A percentile compares a stretch with the other conserved stretches of the same genome.
phyloP scores from a whole-genome alignment of 2,329 filamentous ascomycete genomes.

The Colletotrichum sidae region DNA sequence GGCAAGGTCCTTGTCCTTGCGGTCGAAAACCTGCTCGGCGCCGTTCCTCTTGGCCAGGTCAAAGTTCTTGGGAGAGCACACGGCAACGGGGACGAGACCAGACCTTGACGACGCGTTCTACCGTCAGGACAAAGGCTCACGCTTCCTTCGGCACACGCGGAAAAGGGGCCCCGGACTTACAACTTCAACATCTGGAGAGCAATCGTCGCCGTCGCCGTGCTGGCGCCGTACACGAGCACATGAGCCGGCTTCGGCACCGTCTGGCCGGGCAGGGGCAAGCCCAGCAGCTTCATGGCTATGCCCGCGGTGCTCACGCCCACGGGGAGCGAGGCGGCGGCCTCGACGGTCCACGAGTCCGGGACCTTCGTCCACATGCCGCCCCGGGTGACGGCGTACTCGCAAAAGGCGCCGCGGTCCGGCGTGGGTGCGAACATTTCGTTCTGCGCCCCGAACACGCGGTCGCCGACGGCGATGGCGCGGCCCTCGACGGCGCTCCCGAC shows the following conservation, averaged over 20 bases:
- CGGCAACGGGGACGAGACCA: conserved; percentile 44
- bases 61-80: conserved; percentile 56
- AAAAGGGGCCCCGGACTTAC: conserved; percentile 35
- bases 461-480: conserved; percentile 37
- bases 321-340: conserved; percentile 58
- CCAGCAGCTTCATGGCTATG: conserved; percentile 57
- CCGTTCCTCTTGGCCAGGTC: conserved; percentile 54
- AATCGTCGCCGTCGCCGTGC: conserved; percentile 44
- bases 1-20: conserved; percentile 48
- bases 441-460: conserved; percentile 42
- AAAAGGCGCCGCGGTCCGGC: conserved; percentile 54
- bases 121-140: too few relatives aligned
- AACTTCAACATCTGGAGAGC: conserved; percentile 48
- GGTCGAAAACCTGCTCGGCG: conserved; percentile 59
- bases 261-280: conserved; percentile 56
- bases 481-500: conserved; percentile 36
- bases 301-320: conserved; percentile 56
- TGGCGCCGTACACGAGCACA: conserved; percentile 45
- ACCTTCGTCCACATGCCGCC: conserved; percentile 54
- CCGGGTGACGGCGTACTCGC: conserved; percentile 51
- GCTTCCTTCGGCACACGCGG: too few relatives aligned
- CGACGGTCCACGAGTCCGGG: conserved; percentile 55
- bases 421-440: conserved; percentile 29
- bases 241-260: conserved; percentile 32
- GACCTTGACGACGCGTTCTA: conserved; percentile 1